Conservation (phyloP, 306 rosid species). For the Prunus mongolica region DNA sequence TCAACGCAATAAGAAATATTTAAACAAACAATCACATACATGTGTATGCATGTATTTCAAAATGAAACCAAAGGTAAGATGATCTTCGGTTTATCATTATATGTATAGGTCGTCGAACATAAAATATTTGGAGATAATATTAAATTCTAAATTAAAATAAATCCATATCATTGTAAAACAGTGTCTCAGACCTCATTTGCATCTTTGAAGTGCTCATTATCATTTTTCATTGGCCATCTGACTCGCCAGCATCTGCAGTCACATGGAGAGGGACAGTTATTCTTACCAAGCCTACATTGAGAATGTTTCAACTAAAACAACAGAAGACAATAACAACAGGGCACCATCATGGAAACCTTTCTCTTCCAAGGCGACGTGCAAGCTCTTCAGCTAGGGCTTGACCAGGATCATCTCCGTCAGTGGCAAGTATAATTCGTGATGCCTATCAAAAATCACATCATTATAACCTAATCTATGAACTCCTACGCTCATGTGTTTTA, state of each 20-base stretch:
- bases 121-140: neutral
- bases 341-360: constrained; percentile 48
- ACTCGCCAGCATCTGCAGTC: constrained; percentile 90
- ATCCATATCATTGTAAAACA: neutral
- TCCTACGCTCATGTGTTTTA: constrained; percentile 7
- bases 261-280: neutral
- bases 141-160: neutral
- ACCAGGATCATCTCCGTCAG: constrained; percentile 94
- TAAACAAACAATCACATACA: no score
- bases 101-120: neutral
- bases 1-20: neutral
- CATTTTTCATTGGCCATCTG: constrained; percentile 77
- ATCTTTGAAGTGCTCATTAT: constrained; percentile 61
- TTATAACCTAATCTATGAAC: constrained; percentile 12
- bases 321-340: constrained; percentile 5
- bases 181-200: constrained; percentile 79
- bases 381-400: constrained; percentile 99
- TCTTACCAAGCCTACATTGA: neutral
- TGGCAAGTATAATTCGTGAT: constrained; percentile 84
- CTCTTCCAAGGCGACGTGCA: constrained; percentile 96
- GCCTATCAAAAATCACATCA: constrained; percentile 50
- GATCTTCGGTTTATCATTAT: neutral
- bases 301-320: constrained; percentile 16
- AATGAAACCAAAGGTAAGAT: neutral
- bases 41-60: neutral